Evolutionary conservation across 371 early-diverging fungal species (phyloP), one percentile per base, ranked within the genome.

Genomic region (Fennellomyces sp.): DNA sequence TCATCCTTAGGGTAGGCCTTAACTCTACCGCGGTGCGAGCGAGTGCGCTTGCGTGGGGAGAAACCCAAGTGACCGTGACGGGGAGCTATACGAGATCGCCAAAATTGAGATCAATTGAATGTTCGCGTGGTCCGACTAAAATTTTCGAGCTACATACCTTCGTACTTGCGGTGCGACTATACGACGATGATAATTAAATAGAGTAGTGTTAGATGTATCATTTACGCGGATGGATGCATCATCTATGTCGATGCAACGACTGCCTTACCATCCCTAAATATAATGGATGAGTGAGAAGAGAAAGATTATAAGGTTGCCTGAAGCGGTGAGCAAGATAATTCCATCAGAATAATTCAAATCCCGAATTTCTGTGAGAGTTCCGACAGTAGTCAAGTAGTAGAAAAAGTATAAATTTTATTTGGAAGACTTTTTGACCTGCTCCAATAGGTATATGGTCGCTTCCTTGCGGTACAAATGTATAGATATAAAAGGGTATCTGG

Each of bases 1-100:
- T 97, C 95, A 86, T 99, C 99, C 88, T 93, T 92, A 78, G 99
- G 99, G 93, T 96, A 99, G 65, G 99, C 91, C 94, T 97, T 97
- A 70, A 94, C 92, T 75, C 94, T 90, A 73, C 98, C 99, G 72
- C 95, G 92, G 87, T 95, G 93, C 64, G 93, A 88, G 73, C 88
- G 81, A 71, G 97, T 94, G 70, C 99, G 91, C 91, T 98, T 99
- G 76, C 97, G 93, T 76, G 99, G 99, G 68, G 94, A 88, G 94
- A 97, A 99, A 70, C 98, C 99, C 77, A 99, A 89, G 66, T 97
- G 97, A 83, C 99, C 98, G 87, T 97, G 96, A 81, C 97, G 92
- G 76, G 98, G 98, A 79, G 91, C 91, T 85, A 93, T 91, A 69
- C 92, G 84, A 25, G 51, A 50, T 50, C 29, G 29, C 17, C 17